Percentiles rank a stretch among this genome's conserved stretches.
Evolutionary conservation across 1,139 yeast genomes (phyloP).

Genomic region (Petasospora fabianii): DNA sequence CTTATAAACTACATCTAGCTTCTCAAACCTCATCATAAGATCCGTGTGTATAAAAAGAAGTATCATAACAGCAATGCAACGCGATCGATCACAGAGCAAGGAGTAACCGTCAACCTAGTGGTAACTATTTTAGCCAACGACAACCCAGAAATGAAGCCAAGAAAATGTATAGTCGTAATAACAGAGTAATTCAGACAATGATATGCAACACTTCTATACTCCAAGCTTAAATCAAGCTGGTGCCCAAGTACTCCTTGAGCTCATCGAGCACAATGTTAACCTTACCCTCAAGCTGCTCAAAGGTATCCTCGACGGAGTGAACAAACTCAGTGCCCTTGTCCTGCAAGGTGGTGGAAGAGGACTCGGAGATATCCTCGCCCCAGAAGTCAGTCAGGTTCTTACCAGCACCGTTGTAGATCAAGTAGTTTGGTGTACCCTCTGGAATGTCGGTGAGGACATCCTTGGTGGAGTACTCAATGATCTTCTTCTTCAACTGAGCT

Average conservation of each 20-base stretch:
- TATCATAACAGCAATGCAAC: too few relatives aligned
- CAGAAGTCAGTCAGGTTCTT: conserved; percentile 42
- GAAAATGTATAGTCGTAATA: too few relatives aligned
- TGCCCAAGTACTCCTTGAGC: conserved; percentile 17
- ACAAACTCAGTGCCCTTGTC: conserved; percentile 11
- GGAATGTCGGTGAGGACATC: conserved; percentile 69
- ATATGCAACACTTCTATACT: too few relatives aligned
- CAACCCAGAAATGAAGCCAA: too few relatives aligned
- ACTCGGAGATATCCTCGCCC: conserved; percentile 21
- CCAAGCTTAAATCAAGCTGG: conserved; percentile 13
- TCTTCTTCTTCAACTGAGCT: conserved; percentile 81
- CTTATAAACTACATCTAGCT: too few relatives aligned
- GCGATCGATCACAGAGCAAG: too few relatives aligned
- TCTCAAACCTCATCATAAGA: too few relatives aligned
- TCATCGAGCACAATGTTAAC: conserved; percentile 13
- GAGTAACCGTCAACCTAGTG: too few relatives aligned
- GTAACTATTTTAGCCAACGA: too few relatives aligned
- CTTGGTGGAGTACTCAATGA: conserved; percentile 76
- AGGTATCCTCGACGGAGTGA: conserved; percentile 13
- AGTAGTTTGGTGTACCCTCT: conserved; percentile 78
- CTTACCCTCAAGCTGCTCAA: conserved; percentile 14
- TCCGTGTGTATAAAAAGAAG: too few relatives aligned
- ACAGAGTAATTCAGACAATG: too few relatives aligned
- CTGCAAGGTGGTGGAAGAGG: conserved; percentile 9
- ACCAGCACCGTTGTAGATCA: conserved; percentile 94